A percentile compares a stretch with the other conserved stretches of the same genome.
phyloP scores from a whole-genome alignment of 768 basidiomycete species.

The Mycena filopes region DNA sequence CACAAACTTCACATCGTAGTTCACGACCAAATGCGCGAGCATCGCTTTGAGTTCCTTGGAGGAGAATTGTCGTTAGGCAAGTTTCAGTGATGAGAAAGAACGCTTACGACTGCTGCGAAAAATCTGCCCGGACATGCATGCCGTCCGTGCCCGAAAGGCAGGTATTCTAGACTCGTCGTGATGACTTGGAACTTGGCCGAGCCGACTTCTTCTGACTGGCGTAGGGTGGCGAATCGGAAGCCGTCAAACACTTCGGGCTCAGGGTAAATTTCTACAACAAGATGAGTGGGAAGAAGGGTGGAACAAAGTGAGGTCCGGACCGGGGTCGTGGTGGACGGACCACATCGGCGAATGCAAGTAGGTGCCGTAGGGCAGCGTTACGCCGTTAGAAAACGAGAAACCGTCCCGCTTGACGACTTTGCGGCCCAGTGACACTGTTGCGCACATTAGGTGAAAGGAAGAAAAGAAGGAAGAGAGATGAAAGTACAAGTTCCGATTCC shows the following conservation, averaged over 20 bases:
- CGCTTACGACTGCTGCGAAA: slow-evolving; percentile 17
- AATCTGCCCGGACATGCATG: slow-evolving; percentile 23
- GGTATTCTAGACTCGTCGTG: slow-evolving; percentile 26
- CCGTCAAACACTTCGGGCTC: slow-evolving; percentile 25
- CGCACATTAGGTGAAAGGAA: not conserved
- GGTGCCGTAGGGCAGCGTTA: slow-evolving; percentile 32
- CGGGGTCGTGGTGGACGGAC: slow-evolving; percentile 25
- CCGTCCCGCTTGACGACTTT: slow-evolving; percentile 31
- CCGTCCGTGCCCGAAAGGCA: slow-evolving; percentile 28
- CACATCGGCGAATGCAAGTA: slow-evolving; percentile 28
- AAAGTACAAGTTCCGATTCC: slow-evolving; percentile 39
- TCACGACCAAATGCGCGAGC: slow-evolving; percentile 26
- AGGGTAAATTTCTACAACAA: slow-evolving; percentile 21
- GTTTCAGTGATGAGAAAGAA: not conserved
- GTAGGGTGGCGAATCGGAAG: slow-evolving; percentile 27
- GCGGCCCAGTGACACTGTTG: slow-evolving; percentile 34
- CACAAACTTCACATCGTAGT: slow-evolving; percentile 30
- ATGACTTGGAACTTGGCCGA: slow-evolving; percentile 21
- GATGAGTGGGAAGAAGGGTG: not conserved
- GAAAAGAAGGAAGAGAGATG: not conserved
- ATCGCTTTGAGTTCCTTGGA: slow-evolving; percentile 30
- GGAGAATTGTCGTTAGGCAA: not conserved
- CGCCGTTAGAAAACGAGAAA: slow-evolving; percentile 39
- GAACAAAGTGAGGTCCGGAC: not conserved
- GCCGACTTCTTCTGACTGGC: slow-evolving; percentile 17